Percentiles rank a stretch among this genome's conserved stretches.
Evolutionary conservation across 2,329 filamentous ascomycete species (phyloP).

Genomic region (Sclerotiophoma versabilis): DNA sequence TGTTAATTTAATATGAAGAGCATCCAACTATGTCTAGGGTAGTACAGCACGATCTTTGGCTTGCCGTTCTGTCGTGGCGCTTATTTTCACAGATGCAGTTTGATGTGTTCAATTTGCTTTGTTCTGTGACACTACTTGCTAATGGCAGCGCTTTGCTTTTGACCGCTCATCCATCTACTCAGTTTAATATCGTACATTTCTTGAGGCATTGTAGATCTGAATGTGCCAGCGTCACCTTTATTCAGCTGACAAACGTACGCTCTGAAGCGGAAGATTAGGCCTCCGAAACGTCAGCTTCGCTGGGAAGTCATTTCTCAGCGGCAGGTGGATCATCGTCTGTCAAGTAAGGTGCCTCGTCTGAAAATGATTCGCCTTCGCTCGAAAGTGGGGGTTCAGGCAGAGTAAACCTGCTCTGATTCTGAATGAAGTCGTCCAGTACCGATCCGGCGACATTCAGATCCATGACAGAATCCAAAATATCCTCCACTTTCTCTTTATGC

Average conservation of each 20-base stretch:
- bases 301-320: background rate
- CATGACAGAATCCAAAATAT: background rate
- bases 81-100: background rate
- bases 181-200: background rate
- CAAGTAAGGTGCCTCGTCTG: background rate
- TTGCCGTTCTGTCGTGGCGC: background rate
- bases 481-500: background rate
- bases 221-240: background rate
- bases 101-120: background rate
- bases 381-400: background rate
- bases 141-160: background rate
- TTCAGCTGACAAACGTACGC: background rate
- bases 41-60: too few species aligned
- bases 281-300: background rate
- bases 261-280: background rate
- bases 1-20: background rate
- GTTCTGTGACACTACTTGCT: background rate
- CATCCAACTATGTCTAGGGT: slow-evolving; percentile 1
- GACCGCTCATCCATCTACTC: background rate
- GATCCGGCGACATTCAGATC: background rate
- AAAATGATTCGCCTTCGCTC: background rate
- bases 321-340: background rate
- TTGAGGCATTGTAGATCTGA: background rate
- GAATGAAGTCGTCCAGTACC: background rate
- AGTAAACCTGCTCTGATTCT: background rate